A percentile compares a stretch with the other conserved stretches of the same genome.
Evolutionary conservation across 768 basidiomycete genomes (phyloP).

Genomic region (Lentinula guzmanii): DNA sequence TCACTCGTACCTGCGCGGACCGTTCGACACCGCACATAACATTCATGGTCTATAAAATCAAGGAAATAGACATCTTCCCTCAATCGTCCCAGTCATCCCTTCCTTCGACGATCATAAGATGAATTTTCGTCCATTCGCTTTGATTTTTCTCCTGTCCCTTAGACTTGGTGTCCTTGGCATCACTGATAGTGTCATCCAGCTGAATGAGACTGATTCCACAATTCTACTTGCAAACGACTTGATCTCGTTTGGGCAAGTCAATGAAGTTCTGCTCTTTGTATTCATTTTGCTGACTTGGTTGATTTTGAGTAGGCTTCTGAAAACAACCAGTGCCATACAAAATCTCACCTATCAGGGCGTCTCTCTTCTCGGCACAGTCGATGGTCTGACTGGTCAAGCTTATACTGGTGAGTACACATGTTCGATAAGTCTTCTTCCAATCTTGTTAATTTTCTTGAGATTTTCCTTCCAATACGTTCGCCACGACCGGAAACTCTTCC

Average conservation of each 20-base stretch:
- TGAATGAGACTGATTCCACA: background rate
- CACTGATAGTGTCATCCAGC: background rate
- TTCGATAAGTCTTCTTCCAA: background rate
- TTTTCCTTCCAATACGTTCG: slow-evolving; percentile 16
- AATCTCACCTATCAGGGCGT: slow-evolving; percentile 13
- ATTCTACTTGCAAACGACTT: slow-evolving; percentile 7
- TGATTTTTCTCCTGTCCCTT: background rate
- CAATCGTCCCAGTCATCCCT: background rate
- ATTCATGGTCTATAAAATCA: background rate
- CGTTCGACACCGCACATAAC: background rate
- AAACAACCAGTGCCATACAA: slow-evolving; percentile 15
- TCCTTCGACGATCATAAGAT: background rate
- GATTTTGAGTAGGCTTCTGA: slow-evolving; percentile 5
- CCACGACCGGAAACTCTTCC: slow-evolving; percentile 8
- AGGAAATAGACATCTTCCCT: background rate
- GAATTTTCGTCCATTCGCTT: background rate
- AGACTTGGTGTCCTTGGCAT: background rate
- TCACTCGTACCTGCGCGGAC: background rate
- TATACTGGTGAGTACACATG: slow-evolving; percentile 9
- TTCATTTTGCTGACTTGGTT: background rate
- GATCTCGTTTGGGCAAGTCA: slow-evolving; percentile 8
- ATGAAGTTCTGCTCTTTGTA: background rate
- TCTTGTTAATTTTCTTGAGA: slow-evolving; percentile 2
- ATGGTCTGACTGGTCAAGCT: slow-evolving; percentile 16
- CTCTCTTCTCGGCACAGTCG: slow-evolving; percentile 14